Evolutionary conservation across 257 asterid genomes (phyloP), one percentile per base, ranked within the genome.

Genomic region (Ehretia macrophylla): DNA sequence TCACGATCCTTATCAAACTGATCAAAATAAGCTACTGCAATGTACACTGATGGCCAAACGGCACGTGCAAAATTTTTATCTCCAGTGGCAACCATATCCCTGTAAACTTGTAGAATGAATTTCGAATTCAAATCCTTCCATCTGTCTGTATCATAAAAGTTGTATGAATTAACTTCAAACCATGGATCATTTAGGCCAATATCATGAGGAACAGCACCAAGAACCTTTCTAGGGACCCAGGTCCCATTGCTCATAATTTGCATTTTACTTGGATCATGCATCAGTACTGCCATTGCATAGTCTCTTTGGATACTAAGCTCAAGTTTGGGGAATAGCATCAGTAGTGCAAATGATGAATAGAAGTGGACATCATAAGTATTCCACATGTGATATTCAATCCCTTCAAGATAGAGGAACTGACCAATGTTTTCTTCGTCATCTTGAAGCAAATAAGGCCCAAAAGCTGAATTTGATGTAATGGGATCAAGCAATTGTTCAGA

Each of bases 61-160:
- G 90, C 85, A 67, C 59, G 68, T 18, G 91, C 96, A 74, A 92
- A 86, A 37, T 75, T 79, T 63, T 78, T 73, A 62, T 83, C 83
- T 1, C 97, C 91, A 0, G 99, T 86, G 38, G 83, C 91, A 58
- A 78, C 88, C 55, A 92, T 83, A 55, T 92, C 99, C 67, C 99
- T 76, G 67, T 88, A 88, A 46, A 86, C 86, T 75, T 88, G 99
- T 42, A 92, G 95, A 49, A 92, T 95, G 65, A 92, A 92, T 56
- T 92, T 92, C 3, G 99, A 84, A 58, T 92, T 92, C 83, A 92
- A 80, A 71, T 92, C 99, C 72, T 92, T 92, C 99, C 99, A 92
- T 80, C 89, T 77, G 62, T 88, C 91, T 0, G 96, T 86, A 71
- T 88, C 85, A 51, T 84, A 85, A 56, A 88, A 77, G 59, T 77